phyloP scores from a whole-genome alignment of 2,329 filamentous ascomycete species.

The Didymella arachidicola region DNA sequence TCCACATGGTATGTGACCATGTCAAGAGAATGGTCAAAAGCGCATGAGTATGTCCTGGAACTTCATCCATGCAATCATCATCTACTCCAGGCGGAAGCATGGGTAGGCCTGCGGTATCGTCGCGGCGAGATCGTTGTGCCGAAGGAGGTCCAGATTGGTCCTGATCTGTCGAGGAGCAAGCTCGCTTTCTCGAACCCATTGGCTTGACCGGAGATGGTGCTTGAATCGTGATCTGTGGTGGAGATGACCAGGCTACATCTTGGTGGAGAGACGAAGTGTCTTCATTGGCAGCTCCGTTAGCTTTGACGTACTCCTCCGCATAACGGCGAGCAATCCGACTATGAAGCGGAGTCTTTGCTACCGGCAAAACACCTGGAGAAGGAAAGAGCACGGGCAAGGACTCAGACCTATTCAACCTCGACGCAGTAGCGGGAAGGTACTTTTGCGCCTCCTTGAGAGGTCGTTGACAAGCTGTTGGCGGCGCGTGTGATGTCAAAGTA shows the following conservation, averaged over 20 bases:
- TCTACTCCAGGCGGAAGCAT: slow-evolving; percentile 13
- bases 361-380: slow-evolving; percentile 13
- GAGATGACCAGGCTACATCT: not conserved
- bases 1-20: slow-evolving; percentile 31
- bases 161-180: slow-evolving; percentile 1
- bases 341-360: not conserved
- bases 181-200: slow-evolving; percentile 16
- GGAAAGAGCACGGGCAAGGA: slow-evolving; percentile 19
- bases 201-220: slow-evolving; percentile 15
- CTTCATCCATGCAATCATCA: slow-evolving; percentile 11
- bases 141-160: not conserved
- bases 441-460: not conserved
- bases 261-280: too few species aligned
- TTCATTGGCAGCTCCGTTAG: not conserved
- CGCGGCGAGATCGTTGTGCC: slow-evolving; percentile 5
- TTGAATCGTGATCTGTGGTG: slow-evolving; percentile 13
- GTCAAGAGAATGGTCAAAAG: slow-evolving; percentile 29
- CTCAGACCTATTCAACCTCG: not conserved
- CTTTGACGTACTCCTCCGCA: not conserved
- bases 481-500: not conserved
- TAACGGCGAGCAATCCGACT: not conserved
- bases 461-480: not conserved
- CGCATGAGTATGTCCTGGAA: slow-evolving; percentile 28
- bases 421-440: not conserved
- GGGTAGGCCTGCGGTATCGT: slow-evolving; percentile 18